Evolutionary conservation across 1,284 basidiomycete genomes (phyloP).

Genomic region (Moniliophthora roreri): DNA sequence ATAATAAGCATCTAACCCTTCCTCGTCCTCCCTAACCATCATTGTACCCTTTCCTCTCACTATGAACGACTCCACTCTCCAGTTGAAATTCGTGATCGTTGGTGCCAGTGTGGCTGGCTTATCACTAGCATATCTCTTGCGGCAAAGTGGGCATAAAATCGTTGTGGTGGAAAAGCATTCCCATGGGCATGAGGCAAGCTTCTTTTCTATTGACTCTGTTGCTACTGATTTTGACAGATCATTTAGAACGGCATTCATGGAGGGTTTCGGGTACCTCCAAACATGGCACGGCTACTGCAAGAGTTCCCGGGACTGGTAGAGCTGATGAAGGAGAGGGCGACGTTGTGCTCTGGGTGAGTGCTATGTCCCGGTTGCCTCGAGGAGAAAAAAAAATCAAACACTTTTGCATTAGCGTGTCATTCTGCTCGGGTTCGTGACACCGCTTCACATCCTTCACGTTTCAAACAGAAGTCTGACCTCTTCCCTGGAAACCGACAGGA

Average conservation of each 20-base stretch:
- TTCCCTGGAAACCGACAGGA: background rate
- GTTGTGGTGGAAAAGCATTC: constrained; percentile 10
- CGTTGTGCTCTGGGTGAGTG: constrained; percentile 10
- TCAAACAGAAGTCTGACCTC: background rate
- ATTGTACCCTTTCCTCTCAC: background rate
- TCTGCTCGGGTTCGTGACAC: background rate
- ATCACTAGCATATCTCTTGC: constrained; percentile 14
- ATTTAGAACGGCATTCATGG: constrained; percentile 5
- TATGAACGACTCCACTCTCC: background rate
- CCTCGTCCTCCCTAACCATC: background rate
- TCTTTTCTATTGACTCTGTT: background rate
- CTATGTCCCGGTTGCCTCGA: background rate
- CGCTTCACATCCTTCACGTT: background rate
- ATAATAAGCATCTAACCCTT: too few species aligned
- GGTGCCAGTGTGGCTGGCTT: constrained; percentile 18
- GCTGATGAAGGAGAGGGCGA: constrained; percentile 7
- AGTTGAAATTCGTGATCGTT: constrained; percentile 14
- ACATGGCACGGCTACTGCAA: constrained; percentile 14
- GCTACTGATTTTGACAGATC: background rate
- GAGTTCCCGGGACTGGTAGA: constrained; percentile 5
- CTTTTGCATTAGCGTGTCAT: background rate
- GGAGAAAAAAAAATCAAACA: background rate
- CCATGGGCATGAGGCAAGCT: background rate
- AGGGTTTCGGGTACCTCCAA: constrained; percentile 15
- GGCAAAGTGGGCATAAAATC: constrained; percentile 8